A percentile compares a stretch with the other conserved stretches of the same genome.
Conservation (phyloP, 352 stramenopile species). For the Globisporangium spiculum region DNA sequence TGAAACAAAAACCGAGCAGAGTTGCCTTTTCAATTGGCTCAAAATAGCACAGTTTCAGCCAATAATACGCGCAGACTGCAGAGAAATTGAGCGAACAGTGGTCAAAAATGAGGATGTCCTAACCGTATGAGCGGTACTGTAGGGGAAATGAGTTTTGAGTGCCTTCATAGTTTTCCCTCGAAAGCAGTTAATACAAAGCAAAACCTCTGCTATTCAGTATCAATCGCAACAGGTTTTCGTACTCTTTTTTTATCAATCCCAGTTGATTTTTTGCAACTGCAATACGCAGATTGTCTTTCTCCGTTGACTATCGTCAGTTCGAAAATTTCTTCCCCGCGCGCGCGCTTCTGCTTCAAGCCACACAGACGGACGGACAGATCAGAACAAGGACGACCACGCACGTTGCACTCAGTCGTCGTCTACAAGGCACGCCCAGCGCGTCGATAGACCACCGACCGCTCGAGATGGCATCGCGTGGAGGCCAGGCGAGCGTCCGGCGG, state of each 20-base stretch:
- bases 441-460: not conserved
- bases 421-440: not conserved
- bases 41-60: too few relatives aligned
- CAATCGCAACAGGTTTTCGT: not conserved
- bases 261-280: not conserved
- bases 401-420: not conserved
- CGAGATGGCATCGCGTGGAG: constrained; percentile 10
- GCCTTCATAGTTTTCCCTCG: not conserved
- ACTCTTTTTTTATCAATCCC: not conserved
- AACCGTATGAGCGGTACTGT: not conserved
- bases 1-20: too few relatives aligned
- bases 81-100: too few relatives aligned
- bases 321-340: not conserved
- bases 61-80: too few relatives aligned
- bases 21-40: too few relatives aligned
- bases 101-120: too few relatives aligned
- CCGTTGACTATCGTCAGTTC: constrained; percentile 1
- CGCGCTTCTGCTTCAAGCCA: not conserved
- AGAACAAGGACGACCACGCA: not conserved
- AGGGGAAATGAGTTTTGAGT: not conserved
- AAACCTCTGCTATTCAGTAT: not conserved
- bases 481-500: constrained; percentile 14
- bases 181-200: not conserved
- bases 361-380: not conserved
- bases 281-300: not conserved